Conservation (phyloP, 2,329 filamentous ascomycete genomes). For the Ambrosiella xylebori region DNA sequence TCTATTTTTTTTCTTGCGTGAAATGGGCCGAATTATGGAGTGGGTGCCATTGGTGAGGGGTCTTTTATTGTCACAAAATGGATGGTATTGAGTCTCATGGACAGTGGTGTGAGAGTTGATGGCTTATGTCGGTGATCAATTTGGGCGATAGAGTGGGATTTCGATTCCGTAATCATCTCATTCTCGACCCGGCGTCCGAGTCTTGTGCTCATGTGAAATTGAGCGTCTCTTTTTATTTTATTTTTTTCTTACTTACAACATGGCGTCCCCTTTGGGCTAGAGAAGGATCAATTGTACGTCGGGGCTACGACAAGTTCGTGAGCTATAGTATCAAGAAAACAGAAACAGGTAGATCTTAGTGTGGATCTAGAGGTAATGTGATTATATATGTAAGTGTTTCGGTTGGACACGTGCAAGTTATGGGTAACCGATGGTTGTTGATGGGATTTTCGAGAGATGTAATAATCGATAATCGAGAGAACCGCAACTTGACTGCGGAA, state of each 20-base stretch:
- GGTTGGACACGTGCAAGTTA: not conserved
- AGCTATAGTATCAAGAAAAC: not conserved
- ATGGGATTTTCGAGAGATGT: not conserved
- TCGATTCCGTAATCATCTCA: not conserved
- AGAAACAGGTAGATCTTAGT: not conserved
- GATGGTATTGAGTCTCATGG: not conserved
- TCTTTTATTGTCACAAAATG: not conserved
- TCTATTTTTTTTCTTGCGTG: not conserved
- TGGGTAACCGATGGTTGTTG: not conserved
- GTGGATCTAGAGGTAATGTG: not conserved
- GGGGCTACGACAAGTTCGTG: not conserved
- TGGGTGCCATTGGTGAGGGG: not conserved
- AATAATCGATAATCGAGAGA: not conserved
- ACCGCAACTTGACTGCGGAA: not conserved
- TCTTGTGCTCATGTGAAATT: not conserved
- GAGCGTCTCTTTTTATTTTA: not conserved
- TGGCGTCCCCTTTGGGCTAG: not conserved
- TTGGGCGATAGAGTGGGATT: not conserved
- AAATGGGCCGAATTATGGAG: not conserved
- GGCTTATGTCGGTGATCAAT: not conserved
- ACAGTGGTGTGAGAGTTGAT: not conserved
- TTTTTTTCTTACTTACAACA: conserved; percentile 5
- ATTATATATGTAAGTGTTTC: not conserved
- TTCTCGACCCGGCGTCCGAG: not conserved
- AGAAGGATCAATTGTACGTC: not conserved